Evolutionary conservation across 768 basidiomycete genomes (phyloP), one percentile per base, ranked within the genome.

Genomic region (Boletus eberwhitei): DNA sequence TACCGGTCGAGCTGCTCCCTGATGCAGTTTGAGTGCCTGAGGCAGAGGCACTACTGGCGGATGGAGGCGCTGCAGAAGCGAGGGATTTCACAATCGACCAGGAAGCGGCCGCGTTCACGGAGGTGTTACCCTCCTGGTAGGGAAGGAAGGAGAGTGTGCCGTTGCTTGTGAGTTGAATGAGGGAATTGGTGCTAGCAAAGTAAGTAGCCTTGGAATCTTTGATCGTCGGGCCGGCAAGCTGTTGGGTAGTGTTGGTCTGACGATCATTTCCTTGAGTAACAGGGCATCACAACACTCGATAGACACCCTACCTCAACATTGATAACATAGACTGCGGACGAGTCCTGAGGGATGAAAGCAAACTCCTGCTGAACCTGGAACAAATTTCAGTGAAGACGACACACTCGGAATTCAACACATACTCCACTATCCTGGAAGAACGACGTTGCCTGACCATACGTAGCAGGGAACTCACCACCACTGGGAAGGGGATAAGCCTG

Each of bases 321-420:
- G 68, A 90, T 73, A 45, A 92, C 78, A 61, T 87, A 91, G n/a
- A 85, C 85, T 22, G 76, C 75, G 17, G 81, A 84, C 58, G 82
- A 82, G 65, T 92, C 86, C 65, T 85, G 78, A 19, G 90, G 89
- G 55, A 92, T 77, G 72, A 84, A 93, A 3, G 86, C 87, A 64
- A 92, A 86, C 67, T 88, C 83, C 53, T 84, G 75, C 61, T 89
- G 88, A 14, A 86, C 83, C 78, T 86, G 45, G 39, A 58, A 43
- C 8, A 22, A 44, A 26, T 21, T 8, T 31, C 5, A 12, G 19
- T 41, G 16, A 26, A 38, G 40, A 13, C 4, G n/a, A n/a, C n/a
- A 37, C 3, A 14, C 19, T 40, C 26, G 0, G 16, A 50, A 24
- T n/a, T 22, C 13, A 24, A 13, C 16, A 63, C 82, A 49, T 67